phyloP scores from a whole-genome alignment of 352 stramenopile species.

The Globisporangium middletonii region DNA sequence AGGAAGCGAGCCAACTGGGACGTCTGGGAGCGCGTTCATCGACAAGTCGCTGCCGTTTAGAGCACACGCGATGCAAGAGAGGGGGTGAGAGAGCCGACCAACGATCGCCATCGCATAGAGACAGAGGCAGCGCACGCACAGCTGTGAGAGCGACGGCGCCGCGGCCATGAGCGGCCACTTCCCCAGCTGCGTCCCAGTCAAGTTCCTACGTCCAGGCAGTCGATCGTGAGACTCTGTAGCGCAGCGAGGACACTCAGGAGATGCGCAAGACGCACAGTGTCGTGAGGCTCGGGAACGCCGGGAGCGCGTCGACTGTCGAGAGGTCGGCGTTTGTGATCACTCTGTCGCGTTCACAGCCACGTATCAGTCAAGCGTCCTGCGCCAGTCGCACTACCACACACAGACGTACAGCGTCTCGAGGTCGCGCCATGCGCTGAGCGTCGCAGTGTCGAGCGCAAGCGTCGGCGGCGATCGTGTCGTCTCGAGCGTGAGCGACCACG shows the following conservation, averaged over 20 bases:
- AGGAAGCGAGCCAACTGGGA: constrained; percentile 7
- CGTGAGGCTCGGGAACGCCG: constrained; percentile 5
- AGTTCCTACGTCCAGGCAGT: constrained; percentile 3
- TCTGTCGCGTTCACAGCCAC: neutral
- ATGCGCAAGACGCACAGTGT: constrained; percentile 2
- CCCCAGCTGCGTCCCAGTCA: constrained; percentile 7
- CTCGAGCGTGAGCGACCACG: constrained; percentile 7
- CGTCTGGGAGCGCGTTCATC: constrained; percentile 3
- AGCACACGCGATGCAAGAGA: neutral
- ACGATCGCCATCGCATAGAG: neutral
- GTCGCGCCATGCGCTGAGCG: constrained; percentile 2
- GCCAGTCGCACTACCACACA: neutral
- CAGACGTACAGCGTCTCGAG: constrained; percentile 13
- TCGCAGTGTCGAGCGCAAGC: constrained; percentile 4
- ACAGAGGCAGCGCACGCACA: constrained; percentile 3
- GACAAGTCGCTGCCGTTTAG: constrained; percentile 6
- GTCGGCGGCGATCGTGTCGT: constrained; percentile 1
- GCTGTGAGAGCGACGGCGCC: constrained; percentile 8
- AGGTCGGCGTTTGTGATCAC: constrained; percentile 13
- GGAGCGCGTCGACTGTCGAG: constrained; percentile 1
- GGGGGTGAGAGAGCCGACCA: neutral
- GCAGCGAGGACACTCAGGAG: neutral
- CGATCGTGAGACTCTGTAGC: neutral
- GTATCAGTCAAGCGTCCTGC: no score
- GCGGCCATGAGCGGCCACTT: constrained; percentile 9